Conservation (phyloP, 371 early-diverging fungal genomes). For the Caulochytrium protostelioides region DNA sequence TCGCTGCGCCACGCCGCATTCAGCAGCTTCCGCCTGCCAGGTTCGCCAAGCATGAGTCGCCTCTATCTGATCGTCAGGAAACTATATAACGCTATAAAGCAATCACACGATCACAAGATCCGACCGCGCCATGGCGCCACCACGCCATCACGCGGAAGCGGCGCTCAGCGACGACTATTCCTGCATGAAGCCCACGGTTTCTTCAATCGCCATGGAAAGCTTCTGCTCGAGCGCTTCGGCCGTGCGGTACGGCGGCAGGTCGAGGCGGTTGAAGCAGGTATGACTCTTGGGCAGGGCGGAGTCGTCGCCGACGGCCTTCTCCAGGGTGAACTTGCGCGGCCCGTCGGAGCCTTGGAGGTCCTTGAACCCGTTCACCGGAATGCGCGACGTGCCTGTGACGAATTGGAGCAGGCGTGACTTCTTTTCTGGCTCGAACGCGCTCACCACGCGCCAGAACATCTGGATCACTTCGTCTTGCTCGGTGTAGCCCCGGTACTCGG, state of each 20-base stretch:
- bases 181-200: no score
- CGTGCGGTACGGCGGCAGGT: conserved; percentile 73
- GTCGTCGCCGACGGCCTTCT: conserved; percentile 66
- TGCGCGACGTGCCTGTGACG: conserved; percentile 91
- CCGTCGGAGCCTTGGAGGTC: conserved; percentile 94
- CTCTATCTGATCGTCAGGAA: no score
- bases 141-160: no score
- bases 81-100: no score
- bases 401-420: conserved; percentile 88
- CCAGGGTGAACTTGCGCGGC: conserved; percentile 85
- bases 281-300: conserved; percentile 74
- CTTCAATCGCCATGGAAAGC: no score
- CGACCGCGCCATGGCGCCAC: no score
- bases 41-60: no score
- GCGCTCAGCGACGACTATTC: no score
- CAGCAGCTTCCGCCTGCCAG: no score
- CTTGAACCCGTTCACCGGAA: conserved; percentile 96
- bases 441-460: conserved; percentile 93
- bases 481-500: conserved; percentile 90
- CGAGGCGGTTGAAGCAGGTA: conserved; percentile 92
- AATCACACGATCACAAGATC: no score
- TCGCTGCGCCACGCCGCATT: no score
- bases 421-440: conserved; percentile 75
- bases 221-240: conserved; percentile 43
- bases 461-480: conserved; percentile 84